These are phyloP conservation scores for Nemania diffusa DNA, from an alignment of 2,329 filamentous ascomycete genomes.

Conservation along the genomic window DNA sequence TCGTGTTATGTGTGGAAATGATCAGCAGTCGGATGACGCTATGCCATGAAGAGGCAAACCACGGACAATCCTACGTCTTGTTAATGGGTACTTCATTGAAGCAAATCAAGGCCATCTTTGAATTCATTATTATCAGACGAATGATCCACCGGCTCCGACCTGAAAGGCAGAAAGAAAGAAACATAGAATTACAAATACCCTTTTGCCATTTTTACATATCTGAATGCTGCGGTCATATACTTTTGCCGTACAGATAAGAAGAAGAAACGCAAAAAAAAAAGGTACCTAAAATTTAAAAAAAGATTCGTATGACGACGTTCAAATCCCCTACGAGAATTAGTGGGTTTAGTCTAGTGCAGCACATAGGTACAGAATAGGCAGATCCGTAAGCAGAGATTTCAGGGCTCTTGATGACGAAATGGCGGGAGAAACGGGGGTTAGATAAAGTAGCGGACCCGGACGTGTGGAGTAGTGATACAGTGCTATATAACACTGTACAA, in stretches of 20 bases:
- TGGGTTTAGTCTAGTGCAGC: not conserved
- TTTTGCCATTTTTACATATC: not conserved
- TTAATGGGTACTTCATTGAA: constrained; percentile 19
- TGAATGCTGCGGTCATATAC: not conserved
- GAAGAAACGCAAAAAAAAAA: not conserved
- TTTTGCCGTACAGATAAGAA: constrained; percentile 1
- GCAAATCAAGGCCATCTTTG: constrained; percentile 19
- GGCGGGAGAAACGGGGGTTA: constrained; percentile 24
- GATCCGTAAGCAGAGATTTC: constrained; percentile 33
- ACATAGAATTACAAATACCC: not conserved
- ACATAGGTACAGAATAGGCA: no score
- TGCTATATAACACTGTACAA: not conserved
- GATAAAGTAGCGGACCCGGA: not conserved
- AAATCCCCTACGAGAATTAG: not conserved
- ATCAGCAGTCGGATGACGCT: constrained; percentile 49
- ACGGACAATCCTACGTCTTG: constrained; percentile 31
- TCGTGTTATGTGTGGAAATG: constrained; percentile 44
- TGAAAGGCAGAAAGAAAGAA: not conserved
- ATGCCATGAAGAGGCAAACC: constrained; percentile 43
- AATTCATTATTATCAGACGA: not conserved
- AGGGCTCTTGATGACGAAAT: constrained; percentile 38
- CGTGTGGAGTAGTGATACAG: constrained; percentile 7
- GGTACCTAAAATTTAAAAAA: not conserved
- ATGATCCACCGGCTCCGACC: not conserved
- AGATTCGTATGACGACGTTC: constrained; percentile 17